A percentile compares a stretch with the other conserved stretches of the same genome.
phyloP scores from a whole-genome alignment of 305 asterid species.

The Fraxinus xanthoxyloides region DNA sequence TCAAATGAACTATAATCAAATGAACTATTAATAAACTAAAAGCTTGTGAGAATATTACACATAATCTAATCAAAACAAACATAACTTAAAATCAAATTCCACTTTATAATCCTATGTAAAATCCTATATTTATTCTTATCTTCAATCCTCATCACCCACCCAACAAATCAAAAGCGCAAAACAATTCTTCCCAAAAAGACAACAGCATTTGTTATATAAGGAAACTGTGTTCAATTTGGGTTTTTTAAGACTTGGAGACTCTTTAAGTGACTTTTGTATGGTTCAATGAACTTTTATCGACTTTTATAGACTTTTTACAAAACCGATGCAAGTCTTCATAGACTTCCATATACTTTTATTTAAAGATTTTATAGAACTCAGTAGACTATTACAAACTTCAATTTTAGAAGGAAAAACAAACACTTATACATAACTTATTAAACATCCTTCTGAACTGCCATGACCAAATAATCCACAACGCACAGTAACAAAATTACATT shows the following conservation, averaged over 20 bases:
- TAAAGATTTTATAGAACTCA: not conserved
- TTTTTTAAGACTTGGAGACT: not conserved
- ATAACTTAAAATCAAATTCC: not conserved
- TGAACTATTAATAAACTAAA: not conserved
- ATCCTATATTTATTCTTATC: not conserved
- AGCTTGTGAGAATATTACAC: not conserved
- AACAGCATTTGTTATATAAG: not conserved
- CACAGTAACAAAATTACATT: not conserved
- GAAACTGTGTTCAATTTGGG: not conserved
- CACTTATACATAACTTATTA: not conserved
- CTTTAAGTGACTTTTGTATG: not conserved
- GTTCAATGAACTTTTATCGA: not conserved
- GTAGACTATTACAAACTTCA: not conserved
- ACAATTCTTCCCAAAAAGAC: not conserved
- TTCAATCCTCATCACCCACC: not conserved
- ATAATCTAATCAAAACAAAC: no score
- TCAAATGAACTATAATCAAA: not conserved
- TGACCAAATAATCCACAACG: not conserved
- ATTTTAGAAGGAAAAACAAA: not conserved
- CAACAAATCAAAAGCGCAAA: not conserved
- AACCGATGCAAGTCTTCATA: not conserved
- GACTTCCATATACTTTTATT: not conserved
- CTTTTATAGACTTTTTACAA: no score
- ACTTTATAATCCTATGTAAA: no score
- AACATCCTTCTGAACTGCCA: not conserved